phyloP scores from a whole-genome alignment of 176 grass and related monocot species.

The Carex littledalei region DNA sequence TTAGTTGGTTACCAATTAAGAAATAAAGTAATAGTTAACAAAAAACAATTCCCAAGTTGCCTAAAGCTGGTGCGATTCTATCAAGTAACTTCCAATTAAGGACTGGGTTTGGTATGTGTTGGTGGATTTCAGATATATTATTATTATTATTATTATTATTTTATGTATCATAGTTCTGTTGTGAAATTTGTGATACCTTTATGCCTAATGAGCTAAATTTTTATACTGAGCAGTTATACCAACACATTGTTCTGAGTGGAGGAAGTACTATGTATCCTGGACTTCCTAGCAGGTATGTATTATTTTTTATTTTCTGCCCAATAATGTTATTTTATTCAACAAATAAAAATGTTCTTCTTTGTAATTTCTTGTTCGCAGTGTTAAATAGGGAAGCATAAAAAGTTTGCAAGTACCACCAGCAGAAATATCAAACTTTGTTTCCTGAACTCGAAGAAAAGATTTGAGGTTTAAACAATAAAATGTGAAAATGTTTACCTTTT shows the following conservation, averaged over 20 bases:
- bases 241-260: slow-evolving; percentile 92
- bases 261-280: slow-evolving; percentile 98
- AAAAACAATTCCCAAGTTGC: neutral
- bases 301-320: neutral
- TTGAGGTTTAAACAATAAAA: neutral
- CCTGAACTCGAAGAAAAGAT: neutral
- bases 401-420: neutral
- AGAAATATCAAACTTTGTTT: neutral
- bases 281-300: slow-evolving; percentile 72
- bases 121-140: neutral
- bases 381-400: neutral
- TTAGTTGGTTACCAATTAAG: neutral
- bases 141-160: too few species aligned
- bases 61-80: slow-evolving; percentile 11
- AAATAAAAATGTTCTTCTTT: neutral
- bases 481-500: slow-evolving; percentile 21
- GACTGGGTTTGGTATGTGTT: neutral
- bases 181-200: neutral
- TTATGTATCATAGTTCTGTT: slow-evolving; percentile 1
- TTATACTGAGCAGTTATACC: slow-evolving; percentile 67
- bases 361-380: neutral
- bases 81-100: slow-evolving; percentile 13
- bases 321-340: neutral
- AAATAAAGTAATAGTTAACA: neutral
- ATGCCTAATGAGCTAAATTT: slow-evolving; percentile 22